Conservation (phyloP, 768 basidiomycete genomes). For the Termitomyces sp. region DNA sequence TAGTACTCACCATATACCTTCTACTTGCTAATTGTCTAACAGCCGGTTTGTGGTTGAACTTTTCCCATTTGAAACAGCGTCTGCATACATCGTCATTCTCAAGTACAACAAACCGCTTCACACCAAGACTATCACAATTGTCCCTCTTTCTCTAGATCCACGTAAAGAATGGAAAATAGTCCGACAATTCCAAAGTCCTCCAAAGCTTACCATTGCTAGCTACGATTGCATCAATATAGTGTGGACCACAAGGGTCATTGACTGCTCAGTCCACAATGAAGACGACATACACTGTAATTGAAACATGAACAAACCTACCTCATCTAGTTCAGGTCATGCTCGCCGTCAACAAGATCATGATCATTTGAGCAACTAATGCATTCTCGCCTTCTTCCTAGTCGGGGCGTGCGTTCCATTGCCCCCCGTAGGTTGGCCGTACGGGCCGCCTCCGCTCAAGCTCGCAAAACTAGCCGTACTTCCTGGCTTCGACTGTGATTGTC, state of each 20-base stretch:
- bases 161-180: no score
- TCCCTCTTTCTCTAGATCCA: background rate
- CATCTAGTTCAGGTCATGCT: background rate
- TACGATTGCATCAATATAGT: background rate
- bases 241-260: background rate
- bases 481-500: constrained; percentile 51
- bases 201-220: background rate
- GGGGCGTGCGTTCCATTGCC: constrained; percentile 28
- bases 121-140: background rate
- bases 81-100: background rate
- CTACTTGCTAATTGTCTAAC: background rate
- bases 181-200: background rate
- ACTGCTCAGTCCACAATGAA: background rate
- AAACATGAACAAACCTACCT: constrained; percentile 2
- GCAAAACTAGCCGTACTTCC: constrained; percentile 61
- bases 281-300: background rate
- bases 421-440: constrained; percentile 29
- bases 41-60: no score
- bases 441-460: constrained; percentile 53
- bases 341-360: background rate
- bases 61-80: background rate
- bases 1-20: background rate
- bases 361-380: constrained; percentile 29
- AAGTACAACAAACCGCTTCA: background rate
- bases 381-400: constrained; percentile 55